Conservation (phyloP, 805 yeast genomes). For the Ascoidea tarda region DNA sequence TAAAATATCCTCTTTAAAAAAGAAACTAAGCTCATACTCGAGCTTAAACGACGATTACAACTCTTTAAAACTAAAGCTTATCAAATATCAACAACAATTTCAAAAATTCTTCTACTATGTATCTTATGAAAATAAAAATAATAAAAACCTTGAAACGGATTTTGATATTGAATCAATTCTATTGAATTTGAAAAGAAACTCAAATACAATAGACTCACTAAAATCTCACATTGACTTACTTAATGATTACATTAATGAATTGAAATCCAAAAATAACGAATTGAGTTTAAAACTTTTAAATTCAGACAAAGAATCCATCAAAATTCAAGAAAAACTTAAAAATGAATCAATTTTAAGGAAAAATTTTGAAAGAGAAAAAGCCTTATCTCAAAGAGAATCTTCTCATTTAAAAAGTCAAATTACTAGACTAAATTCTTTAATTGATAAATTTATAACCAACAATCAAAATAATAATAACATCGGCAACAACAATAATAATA, state of each 20-base stretch:
- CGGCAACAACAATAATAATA: neutral
- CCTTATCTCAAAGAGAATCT: neutral
- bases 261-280: neutral
- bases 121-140: neutral
- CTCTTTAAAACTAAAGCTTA: neutral
- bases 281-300: neutral
- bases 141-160: too few species aligned
- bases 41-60: neutral
- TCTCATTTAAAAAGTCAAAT: slow-evolving; percentile 4
- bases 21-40: neutral
- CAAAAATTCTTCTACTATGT: too few species aligned
- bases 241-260: neutral
- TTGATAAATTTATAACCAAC: slow-evolving; percentile 2
- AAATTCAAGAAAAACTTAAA: neutral
- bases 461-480: neutral
- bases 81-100: neutral
- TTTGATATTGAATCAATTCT: neutral
- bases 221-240: neutral
- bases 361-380: neutral
- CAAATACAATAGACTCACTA: neutral
- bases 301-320: too few species aligned
- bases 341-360: neutral
- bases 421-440: slow-evolving; percentile 7
- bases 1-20: neutral
- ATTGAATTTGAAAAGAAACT: too few species aligned